Evolutionary conservation across 2,329 filamentous ascomycete species (phyloP).

Genomic region (Pseudophaeomoniella oleicola): DNA sequence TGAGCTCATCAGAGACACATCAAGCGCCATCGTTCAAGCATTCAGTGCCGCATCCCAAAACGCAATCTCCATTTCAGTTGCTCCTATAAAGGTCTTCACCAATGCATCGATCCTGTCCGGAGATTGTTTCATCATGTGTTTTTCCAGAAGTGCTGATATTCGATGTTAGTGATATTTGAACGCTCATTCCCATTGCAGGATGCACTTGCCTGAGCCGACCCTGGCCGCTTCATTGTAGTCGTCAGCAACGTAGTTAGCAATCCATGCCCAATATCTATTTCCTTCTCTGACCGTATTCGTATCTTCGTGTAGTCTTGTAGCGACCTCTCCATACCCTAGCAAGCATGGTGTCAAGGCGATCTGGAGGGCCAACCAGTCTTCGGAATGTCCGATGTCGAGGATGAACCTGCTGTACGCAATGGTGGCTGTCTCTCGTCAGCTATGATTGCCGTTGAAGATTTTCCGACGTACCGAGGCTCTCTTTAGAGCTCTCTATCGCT

Average conservation of each 20-base stretch:
- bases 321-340: conserved; percentile 76
- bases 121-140: conserved; percentile 57
- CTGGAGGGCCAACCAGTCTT: conserved; percentile 79
- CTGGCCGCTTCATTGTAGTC: conserved; percentile 63
- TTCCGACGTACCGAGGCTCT: conserved; percentile 48
- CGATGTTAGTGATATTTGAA: not conserved
- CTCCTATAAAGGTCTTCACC: conserved; percentile 69
- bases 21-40: too few relatives aligned
- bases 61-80: conserved; percentile 63
- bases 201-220: conserved; percentile 50
- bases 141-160: conserved; percentile 56
- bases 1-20: too few relatives aligned
- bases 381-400: conserved; percentile 72
- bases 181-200: not conserved
- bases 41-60: conserved; percentile 49
- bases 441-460: not conserved
- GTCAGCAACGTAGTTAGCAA: conserved; percentile 71
- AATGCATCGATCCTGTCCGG: conserved; percentile 66
- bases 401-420: conserved; percentile 76
- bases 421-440: conserved; percentile 38
- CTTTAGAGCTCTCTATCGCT: conserved; percentile 58
- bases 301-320: conserved; percentile 52
- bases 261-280: conserved; percentile 80
- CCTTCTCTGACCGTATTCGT: conserved; percentile 43
- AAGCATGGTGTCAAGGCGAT: conserved; percentile 74